phyloP scores from a whole-genome alignment of 2,329 filamentous ascomycete species.

The Chrysoporthe puriensis region DNA sequence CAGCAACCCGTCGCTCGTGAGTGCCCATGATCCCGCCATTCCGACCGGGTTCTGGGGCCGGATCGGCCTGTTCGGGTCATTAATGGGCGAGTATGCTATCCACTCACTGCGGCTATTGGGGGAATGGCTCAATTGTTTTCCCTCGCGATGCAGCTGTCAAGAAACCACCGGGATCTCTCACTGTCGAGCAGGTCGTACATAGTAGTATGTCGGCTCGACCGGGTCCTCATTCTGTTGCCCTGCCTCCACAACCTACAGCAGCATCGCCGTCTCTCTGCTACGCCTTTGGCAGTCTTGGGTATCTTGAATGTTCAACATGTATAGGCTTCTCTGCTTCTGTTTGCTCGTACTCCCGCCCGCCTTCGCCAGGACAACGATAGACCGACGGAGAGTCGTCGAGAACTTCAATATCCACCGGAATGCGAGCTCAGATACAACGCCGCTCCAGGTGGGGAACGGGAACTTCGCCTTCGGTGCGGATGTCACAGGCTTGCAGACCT shows the following conservation, averaged over 20 bases:
- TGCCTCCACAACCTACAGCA: not conserved
- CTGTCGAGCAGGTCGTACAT: not conserved
- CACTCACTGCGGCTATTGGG: not conserved
- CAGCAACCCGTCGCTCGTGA: not conserved
- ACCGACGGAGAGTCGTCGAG: slow-evolving; percentile 41
- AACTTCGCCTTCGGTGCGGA: slow-evolving; percentile 54
- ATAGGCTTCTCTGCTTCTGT: slow-evolving; percentile 16
- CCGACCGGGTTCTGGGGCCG: slow-evolving; percentile 1
- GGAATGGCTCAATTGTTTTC: not conserved
- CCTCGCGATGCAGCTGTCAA: not conserved
- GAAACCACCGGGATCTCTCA: slow-evolving; percentile 1
- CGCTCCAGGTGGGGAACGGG: slow-evolving; percentile 55
- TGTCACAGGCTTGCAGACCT: slow-evolving; percentile 51
- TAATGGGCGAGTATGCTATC: slow-evolving; percentile 18
- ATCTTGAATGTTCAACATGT: not conserved
- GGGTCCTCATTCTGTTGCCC: not conserved
- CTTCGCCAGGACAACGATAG: slow-evolving; percentile 33
- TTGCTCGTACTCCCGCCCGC: slow-evolving; percentile 11
- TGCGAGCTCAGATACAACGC: slow-evolving; percentile 52
- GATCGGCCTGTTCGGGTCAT: slow-evolving; percentile 25
- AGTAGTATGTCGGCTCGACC: not conserved
- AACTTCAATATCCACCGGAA: slow-evolving; percentile 53
- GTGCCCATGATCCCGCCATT: not conserved
- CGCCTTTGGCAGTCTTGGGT: not conserved
- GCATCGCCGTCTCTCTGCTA: not conserved